Evolutionary conservation across 768 basidiomycete genomes (phyloP).

Genomic region (Boletus tomentosulus): DNA sequence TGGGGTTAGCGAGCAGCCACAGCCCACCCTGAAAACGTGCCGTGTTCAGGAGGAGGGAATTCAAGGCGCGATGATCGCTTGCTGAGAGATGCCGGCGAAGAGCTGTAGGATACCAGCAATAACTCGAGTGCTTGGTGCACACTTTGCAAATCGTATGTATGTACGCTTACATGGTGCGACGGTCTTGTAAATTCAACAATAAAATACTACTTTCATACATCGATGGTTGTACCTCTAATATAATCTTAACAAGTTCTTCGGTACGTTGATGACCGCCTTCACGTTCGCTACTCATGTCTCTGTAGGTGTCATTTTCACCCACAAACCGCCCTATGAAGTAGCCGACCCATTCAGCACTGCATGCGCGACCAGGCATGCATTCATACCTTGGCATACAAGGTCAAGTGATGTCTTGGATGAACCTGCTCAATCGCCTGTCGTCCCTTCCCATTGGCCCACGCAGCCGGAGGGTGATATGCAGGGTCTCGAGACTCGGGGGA

Average conservation of each 20-base stretch:
- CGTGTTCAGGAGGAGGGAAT: not conserved
- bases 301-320: slow-evolving; percentile 40
- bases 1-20: not conserved
- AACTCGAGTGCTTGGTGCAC: not conserved
- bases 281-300: slow-evolving; percentile 9
- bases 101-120: not conserved
- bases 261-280: not conserved
- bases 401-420: slow-evolving; percentile 28
- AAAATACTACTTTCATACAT: not conserved
- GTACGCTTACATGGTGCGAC: too few species aligned
- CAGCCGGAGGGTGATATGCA: slow-evolving; percentile 20
- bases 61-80: not conserved
- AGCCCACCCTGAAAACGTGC: not conserved
- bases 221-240: not conserved
- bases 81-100: not conserved
- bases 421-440: slow-evolving; percentile 26
- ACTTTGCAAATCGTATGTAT: too few species aligned
- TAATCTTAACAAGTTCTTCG: not conserved
- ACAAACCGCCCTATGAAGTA: slow-evolving; percentile 39
- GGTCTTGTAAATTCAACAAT: not conserved
- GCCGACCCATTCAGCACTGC: not conserved
- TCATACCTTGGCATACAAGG: slow-evolving; percentile 36
- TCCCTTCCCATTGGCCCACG: slow-evolving; percentile 25
- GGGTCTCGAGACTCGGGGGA: slow-evolving; percentile 28
- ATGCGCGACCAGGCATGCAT: not conserved